phyloP scores from a whole-genome alignment of 1,284 basidiomycete species.

The Microbotryomycetes sp. region DNA sequence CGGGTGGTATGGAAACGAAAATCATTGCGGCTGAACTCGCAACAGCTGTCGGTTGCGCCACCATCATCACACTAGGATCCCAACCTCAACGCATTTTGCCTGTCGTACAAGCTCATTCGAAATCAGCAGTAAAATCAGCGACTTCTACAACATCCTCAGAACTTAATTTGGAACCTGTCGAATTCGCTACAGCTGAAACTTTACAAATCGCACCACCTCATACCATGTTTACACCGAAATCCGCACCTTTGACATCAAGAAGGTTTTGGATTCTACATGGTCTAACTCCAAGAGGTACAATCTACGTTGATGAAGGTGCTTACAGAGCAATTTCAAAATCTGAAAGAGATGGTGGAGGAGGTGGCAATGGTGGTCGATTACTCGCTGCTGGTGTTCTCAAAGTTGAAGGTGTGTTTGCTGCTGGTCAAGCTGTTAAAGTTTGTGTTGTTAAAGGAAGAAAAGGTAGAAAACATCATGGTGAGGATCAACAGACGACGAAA shows the following conservation, averaged over 20 bases:
- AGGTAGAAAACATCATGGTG: slow-evolving; percentile 26
- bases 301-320: slow-evolving; percentile 84
- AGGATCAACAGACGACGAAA: slow-evolving; percentile 36
- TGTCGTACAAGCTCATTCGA: slow-evolving; percentile 67
- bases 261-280: slow-evolving; percentile 96
- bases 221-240: slow-evolving; percentile 75
- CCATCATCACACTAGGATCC: slow-evolving; percentile 79
- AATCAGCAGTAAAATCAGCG: neutral
- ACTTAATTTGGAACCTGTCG: slow-evolving; percentile 12
- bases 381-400: slow-evolving; percentile 84
- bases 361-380: slow-evolving; percentile 80
- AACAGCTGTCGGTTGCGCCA: slow-evolving; percentile 90
- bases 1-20: slow-evolving; percentile 99
- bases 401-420: slow-evolving; percentile 82
- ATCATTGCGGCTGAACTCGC: slow-evolving; percentile 97
- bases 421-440: slow-evolving; percentile 86
- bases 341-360: slow-evolving; percentile 22
- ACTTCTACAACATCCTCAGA: slow-evolving; percentile 1
- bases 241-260: slow-evolving; percentile 71
- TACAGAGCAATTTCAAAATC: slow-evolving; percentile 68
- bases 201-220: slow-evolving; percentile 56
- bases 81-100: slow-evolving; percentile 68
- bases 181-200: slow-evolving; percentile 26
- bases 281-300: slow-evolving; percentile 74
- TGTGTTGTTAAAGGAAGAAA: slow-evolving; percentile 52